Conservation (phyloP, 2,329 filamentous ascomycete genomes). For the Coniochaeta sp. region DNA sequence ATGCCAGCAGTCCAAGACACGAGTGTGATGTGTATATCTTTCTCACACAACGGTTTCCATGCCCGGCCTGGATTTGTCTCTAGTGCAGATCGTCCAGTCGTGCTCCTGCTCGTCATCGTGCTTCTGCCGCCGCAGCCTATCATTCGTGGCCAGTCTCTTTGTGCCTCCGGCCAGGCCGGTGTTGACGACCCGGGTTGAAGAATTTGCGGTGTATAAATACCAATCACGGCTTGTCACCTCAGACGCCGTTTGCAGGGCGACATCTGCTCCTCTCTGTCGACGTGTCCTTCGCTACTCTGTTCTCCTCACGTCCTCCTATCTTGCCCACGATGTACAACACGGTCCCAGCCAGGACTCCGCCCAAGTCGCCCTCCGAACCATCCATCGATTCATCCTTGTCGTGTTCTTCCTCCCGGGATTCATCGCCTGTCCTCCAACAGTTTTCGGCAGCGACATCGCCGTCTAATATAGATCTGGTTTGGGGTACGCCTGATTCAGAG, state of each 20-base stretch:
- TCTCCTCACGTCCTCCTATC: background rate
- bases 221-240: background rate
- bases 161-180: background rate
- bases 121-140: conserved; percentile 1
- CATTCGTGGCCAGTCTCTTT: conserved; percentile 3
- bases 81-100: conserved; percentile 1
- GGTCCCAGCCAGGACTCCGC: background rate
- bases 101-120: conserved; percentile 4
- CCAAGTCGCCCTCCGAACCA: background rate
- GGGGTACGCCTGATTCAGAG: background rate
- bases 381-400: background rate
- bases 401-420: background rate
- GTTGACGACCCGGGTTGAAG: conserved; percentile 10
- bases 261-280: background rate
- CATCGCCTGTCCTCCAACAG: background rate
- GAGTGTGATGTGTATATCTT: background rate
- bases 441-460: background rate
- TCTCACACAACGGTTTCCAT: background rate
- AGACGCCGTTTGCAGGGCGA: background rate
- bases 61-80: conserved; percentile 5
- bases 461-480: background rate
- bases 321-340: background rate
- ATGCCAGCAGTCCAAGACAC: background rate
- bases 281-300: background rate
- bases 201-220: conserved; percentile 7